These are phyloP conservation scores for Neurospora crassa DNA, from an alignment of 2,329 filamentous ascomycete species.

Conservation along the genomic window DNA sequence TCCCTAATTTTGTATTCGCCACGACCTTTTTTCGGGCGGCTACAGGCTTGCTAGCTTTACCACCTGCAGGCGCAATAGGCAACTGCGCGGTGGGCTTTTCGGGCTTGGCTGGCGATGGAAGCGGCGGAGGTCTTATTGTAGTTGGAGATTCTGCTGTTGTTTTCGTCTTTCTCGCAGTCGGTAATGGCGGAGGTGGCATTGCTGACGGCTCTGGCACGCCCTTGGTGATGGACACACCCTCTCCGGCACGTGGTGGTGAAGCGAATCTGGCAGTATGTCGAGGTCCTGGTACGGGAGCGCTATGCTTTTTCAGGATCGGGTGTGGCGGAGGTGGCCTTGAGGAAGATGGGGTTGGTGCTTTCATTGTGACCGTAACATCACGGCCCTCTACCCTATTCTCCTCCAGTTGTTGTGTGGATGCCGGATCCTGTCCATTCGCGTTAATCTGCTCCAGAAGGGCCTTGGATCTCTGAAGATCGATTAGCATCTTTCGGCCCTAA, in stretches of 20 bases:
- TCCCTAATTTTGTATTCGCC: slow-evolving; percentile 32
- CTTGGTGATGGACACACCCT: slow-evolving; percentile 34
- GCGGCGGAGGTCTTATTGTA: slow-evolving; percentile 14
- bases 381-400: neutral
- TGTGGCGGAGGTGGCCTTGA: slow-evolving; percentile 39
- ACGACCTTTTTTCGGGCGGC: slow-evolving; percentile 29
- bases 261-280: slow-evolving; percentile 53
- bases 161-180: neutral
- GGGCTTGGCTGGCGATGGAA: slow-evolving; percentile 17
- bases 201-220: slow-evolving; percentile 18
- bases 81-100: slow-evolving; percentile 20
- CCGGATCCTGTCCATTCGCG: neutral
- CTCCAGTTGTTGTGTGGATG: neutral
- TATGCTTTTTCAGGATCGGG: slow-evolving; percentile 51
- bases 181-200: slow-evolving; percentile 13
- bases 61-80: slow-evolving; percentile 17
- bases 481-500: slow-evolving; percentile 2
- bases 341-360: slow-evolving; percentile 27
- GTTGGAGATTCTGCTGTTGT: slow-evolving; percentile 5
- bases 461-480: slow-evolving; percentile 10
- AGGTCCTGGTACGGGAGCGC: slow-evolving; percentile 42
- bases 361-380: slow-evolving; percentile 2
- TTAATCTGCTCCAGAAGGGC: slow-evolving; percentile 11
- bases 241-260: slow-evolving; percentile 41
- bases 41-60: slow-evolving; percentile 22